Percentiles rank a stretch among this genome's conserved stretches.
Conservation (phyloP, 2,329 filamentous ascomycete species). For the Chaetothyriales sp. region DNA sequence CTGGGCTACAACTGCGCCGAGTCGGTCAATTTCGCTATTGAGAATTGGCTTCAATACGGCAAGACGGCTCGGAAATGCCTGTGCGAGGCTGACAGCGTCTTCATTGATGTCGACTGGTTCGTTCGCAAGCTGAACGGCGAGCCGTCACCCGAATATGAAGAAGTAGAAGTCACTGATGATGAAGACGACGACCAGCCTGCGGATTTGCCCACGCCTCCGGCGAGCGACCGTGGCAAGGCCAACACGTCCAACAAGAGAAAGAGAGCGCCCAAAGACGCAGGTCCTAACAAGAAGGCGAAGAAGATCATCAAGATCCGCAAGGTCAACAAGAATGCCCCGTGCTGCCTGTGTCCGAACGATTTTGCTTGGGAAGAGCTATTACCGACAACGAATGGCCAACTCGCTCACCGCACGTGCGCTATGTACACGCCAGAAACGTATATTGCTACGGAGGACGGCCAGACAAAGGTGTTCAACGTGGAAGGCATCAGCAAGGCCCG, state of each 20-base stretch:
- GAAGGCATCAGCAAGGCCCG: conserved; percentile 73
- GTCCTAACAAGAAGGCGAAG: conserved; percentile 41
- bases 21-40: conserved; percentile 93
- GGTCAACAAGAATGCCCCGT: conserved; percentile 44
- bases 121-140: conserved; percentile 87
- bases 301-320: conserved; percentile 66
- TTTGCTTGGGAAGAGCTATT: conserved; percentile 68
- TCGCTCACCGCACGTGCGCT: conserved; percentile 78
- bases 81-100: conserved; percentile 93
- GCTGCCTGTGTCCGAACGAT: conserved; percentile 83
- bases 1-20: conserved; percentile 97
- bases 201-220: conserved; percentile 63
- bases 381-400: conserved; percentile 70
- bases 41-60: conserved; percentile 88
- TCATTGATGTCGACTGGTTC: conserved; percentile 93
- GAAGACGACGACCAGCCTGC: conserved; percentile 47
- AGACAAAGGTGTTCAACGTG: conserved; percentile 63
- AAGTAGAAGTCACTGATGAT: conserved; percentile 43
- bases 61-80: conserved; percentile 94
- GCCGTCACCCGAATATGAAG: conserved; percentile 39
- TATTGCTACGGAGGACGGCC: conserved; percentile 54
- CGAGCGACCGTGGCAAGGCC: conserved; percentile 53
- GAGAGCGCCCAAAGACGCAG: conserved; percentile 28
- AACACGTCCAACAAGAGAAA: conserved; percentile 52
- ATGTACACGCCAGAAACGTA: conserved; percentile 85